Percentiles rank a stretch among this genome's conserved stretches.
These are phyloP conservation scores for Omphalotus olearius DNA, from an alignment of 1,284 basidiomycete genomes.

Conservation along the genomic window DNA sequence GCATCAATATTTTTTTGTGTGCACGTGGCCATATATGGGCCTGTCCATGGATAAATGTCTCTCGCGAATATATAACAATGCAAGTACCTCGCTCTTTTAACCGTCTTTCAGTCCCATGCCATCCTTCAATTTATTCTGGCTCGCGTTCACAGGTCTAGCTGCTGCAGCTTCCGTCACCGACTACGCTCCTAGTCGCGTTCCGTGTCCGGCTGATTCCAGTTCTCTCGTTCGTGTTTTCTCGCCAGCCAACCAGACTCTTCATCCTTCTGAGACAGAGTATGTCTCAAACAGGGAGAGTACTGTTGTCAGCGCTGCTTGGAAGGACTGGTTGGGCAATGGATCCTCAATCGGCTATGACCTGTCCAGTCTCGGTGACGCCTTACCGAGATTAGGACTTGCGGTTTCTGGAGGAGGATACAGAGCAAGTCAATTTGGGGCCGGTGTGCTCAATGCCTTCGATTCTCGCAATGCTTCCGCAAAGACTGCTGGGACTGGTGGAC, in stretches of 20 bases:
- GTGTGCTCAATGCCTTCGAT: slow-evolving; percentile 45
- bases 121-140: too few species aligned
- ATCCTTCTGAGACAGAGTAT: background rate
- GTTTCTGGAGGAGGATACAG: slow-evolving; percentile 8
- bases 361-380: background rate
- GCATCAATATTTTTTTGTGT: too few species aligned
- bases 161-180: background rate
- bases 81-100: too few species aligned
- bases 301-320: slow-evolving; percentile 1
- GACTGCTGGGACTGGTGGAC: slow-evolving; percentile 39
- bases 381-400: slow-evolving; percentile 5
- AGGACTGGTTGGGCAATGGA: slow-evolving; percentile 2
- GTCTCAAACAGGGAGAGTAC: background rate
- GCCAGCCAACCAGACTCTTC: background rate
- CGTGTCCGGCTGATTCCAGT: background rate
- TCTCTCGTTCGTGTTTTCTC: slow-evolving; percentile 1
- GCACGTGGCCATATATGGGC: too few species aligned
- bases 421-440: slow-evolving; percentile 37
- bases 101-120: too few species aligned
- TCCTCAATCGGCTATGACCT: slow-evolving; percentile 4
- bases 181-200: slow-evolving; percentile 1
- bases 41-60: too few species aligned
- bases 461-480: slow-evolving; percentile 39
- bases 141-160: too few species aligned
- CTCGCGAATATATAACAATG: too few species aligned